Conservation (phyloP, 306 rosid genomes). For the Sindora glabra region DNA sequence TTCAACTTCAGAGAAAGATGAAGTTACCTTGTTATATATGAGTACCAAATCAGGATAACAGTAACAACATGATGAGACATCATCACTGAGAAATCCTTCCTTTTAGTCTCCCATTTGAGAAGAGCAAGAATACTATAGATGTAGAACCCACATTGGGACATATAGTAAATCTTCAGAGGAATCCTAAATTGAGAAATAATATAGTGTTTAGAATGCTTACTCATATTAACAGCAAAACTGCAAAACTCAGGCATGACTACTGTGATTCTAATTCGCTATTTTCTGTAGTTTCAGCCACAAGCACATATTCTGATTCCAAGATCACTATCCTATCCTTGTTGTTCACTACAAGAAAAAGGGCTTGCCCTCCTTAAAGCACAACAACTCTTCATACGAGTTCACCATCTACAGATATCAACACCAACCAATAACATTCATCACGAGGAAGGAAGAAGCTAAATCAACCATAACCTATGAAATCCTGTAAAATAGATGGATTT, state of each 20-base stretch:
- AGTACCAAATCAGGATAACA: conserved; percentile 61
- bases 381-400: background rate
- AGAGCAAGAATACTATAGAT: conserved; percentile 82
- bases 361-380: background rate
- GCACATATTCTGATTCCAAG: background rate
- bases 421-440: background rate
- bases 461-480: background rate
- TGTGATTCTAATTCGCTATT: background rate
- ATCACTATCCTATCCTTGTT: background rate
- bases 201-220: conserved; percentile 14
- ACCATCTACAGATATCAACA: conserved; percentile 8
- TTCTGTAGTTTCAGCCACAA: background rate
- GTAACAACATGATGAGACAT: conserved; percentile 93
- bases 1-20: background rate
- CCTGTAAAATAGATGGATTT: background rate
- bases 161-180: conserved; percentile 60
- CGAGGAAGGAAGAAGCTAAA: conserved; percentile 5
- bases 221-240: background rate
- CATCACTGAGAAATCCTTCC: conserved; percentile 96
- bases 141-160: conserved; percentile 96
- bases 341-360: background rate
- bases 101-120: conserved; percentile 86
- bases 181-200: conserved; percentile 45
- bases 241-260: conserved; percentile 5
- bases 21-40: conserved; percentile 72